Percentiles rank a stretch among this genome's conserved stretches.
Evolutionary conservation across 2,329 filamentous ascomycete genomes (phyloP).

Genomic region (Aspergillus tamarii): DNA sequence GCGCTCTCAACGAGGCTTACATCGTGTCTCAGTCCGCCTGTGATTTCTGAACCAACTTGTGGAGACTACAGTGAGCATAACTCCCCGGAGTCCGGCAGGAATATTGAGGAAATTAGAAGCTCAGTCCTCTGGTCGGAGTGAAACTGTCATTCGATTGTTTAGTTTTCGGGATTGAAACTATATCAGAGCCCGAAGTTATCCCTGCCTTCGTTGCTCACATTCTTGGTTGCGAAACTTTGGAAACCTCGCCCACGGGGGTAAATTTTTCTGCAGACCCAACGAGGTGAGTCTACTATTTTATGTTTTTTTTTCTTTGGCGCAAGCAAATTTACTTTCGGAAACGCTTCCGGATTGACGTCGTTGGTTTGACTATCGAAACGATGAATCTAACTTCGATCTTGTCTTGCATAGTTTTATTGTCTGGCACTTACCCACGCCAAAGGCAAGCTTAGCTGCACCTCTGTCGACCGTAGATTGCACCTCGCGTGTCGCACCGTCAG

Average conservation of each 20-base stretch:
- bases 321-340: not conserved
- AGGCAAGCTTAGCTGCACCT: not conserved
- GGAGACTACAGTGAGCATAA: not conserved
- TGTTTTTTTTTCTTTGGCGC: not conserved
- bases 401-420: not conserved
- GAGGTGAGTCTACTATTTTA: not conserved
- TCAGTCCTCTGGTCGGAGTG: not conserved
- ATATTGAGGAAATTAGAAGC: not conserved
- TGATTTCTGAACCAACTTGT: not conserved
- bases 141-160: not conserved
- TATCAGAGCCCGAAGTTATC: slow-evolving; percentile 4
- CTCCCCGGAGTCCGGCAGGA: not conserved
- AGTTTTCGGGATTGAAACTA: not conserved
- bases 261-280: not conserved
- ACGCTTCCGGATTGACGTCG: not conserved
- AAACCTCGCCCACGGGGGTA: slow-evolving; percentile 6
- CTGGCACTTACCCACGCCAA: not conserved
- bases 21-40: slow-evolving; percentile 16
- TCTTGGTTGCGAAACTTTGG: slow-evolving; percentile 17
- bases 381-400: not conserved
- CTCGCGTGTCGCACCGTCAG: not conserved
- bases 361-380: not conserved
- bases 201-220: slow-evolving; percentile 16
- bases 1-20: slow-evolving; percentile 17
- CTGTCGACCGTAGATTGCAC: not conserved